These are phyloP conservation scores for Mediolabrus comicus DNA, from an alignment of 108 stramenopile genomes.

Conservation along the genomic window DNA sequence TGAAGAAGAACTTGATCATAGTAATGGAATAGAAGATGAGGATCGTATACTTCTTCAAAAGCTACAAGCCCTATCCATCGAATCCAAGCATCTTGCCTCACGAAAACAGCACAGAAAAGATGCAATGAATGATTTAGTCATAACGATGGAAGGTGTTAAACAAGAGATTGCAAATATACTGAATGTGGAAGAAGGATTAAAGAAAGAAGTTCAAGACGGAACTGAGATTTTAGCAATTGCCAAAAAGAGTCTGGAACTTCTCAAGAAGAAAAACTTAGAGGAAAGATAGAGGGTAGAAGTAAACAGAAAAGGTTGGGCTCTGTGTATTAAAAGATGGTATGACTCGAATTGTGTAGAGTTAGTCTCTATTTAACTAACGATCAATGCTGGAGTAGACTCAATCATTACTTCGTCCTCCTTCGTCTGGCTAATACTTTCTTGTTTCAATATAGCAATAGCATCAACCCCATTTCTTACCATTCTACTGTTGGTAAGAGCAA, in stretches of 20 bases:
- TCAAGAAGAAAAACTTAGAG: not conserved
- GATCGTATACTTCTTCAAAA: not conserved
- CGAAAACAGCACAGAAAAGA: not conserved
- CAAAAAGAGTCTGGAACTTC: not conserved
- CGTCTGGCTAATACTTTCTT: not conserved
- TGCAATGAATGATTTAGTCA: not conserved
- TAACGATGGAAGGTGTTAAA: not conserved
- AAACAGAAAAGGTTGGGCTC: too few relatives aligned
- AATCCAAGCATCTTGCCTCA: not conserved
- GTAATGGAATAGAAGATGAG: not conserved
- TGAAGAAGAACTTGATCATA: not conserved
- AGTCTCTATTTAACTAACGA: not conserved
- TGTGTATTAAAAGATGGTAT: not conserved
- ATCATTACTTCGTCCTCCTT: not conserved
- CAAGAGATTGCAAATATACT: not conserved
- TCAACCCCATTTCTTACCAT: not conserved
- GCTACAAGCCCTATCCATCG: not conserved
- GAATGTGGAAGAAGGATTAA: not conserved
- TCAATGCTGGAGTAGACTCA: not conserved
- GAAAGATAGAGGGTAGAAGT: too few relatives aligned
- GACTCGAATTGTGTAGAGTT: not conserved
- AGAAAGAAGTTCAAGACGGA: not conserved
- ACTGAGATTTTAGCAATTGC: not conserved
- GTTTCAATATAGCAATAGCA: not conserved
- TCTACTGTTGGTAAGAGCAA: not conserved